These are phyloP conservation scores for Penicillium roqueforti DNA, from an alignment of 495 filamentous ascomycete genomes.

Conservation along the genomic window DNA sequence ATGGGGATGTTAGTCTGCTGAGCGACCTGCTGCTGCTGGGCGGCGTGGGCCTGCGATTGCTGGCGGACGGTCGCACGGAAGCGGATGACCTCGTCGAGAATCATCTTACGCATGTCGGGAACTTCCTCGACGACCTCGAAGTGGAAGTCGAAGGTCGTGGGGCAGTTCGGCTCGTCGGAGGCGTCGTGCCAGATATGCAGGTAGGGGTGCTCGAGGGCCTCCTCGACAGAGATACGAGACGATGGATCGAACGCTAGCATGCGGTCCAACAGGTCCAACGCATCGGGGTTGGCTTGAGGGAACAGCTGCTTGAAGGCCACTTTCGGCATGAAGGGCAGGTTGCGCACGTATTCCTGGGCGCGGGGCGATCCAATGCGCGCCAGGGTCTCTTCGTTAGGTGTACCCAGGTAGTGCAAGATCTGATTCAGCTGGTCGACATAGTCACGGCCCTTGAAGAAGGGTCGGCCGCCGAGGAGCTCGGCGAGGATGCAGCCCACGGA, in stretches of 20 bases:
- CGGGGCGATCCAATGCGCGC: slow-evolving; percentile 91
- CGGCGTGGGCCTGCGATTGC: slow-evolving; percentile 49
- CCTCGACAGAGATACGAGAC: slow-evolving; percentile 84
- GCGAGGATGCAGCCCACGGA: slow-evolving; percentile 97
- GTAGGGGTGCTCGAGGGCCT: slow-evolving; percentile 93
- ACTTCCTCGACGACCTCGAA: slow-evolving; percentile 96
- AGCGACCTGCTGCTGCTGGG: slow-evolving; percentile 38
- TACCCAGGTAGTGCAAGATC: slow-evolving; percentile 96
- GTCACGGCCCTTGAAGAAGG: slow-evolving; percentile 98
- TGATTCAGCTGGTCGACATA: slow-evolving; percentile 99
- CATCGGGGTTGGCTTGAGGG: slow-evolving; percentile 92
- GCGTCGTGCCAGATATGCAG: slow-evolving; percentile 98
- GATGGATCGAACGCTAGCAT: slow-evolving; percentile 98
- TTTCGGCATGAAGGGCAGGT: slow-evolving; percentile 94
- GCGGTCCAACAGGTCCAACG: slow-evolving; percentile 86
- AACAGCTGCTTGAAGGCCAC: slow-evolving; percentile 83
- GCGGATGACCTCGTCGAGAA: slow-evolving; percentile 80
- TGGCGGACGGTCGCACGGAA: slow-evolving; percentile 76
- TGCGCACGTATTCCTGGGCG: slow-evolving; percentile 97
- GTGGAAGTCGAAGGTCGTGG: slow-evolving; percentile 93
- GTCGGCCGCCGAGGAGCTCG: slow-evolving; percentile 90
- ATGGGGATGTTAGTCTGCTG: slow-evolving; percentile 63
- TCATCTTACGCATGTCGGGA: slow-evolving; percentile 92
- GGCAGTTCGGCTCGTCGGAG: slow-evolving; percentile 89
- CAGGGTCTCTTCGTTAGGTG: slow-evolving; percentile 91